These are phyloP conservation scores for Acrodontium crateriforme DNA, from an alignment of 2,329 filamentous ascomycete species.

Conservation along the genomic window DNA sequence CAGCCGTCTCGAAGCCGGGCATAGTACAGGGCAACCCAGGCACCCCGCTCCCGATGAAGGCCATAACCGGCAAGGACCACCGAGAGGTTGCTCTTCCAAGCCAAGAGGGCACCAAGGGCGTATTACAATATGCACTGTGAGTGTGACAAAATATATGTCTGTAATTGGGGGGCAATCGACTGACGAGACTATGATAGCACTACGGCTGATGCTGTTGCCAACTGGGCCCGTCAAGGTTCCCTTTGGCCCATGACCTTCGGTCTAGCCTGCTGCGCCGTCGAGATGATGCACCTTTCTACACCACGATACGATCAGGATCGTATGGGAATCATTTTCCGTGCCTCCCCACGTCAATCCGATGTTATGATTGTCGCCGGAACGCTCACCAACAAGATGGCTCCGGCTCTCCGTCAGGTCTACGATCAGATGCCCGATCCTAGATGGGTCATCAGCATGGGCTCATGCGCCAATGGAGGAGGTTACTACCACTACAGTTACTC, in stretches of 20 bases:
- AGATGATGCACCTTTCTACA: constrained; percentile 87
- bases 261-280: constrained; percentile 75
- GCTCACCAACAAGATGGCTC: constrained; percentile 92
- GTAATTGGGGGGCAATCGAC: too few relatives aligned
- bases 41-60: constrained; percentile 37
- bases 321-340: constrained; percentile 79
- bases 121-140: constrained; percentile 76
- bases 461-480: constrained; percentile 67
- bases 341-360: constrained; percentile 74
- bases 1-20: constrained; percentile 37
- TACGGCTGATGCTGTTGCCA: constrained; percentile 63
- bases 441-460: constrained; percentile 77
- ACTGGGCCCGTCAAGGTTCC: constrained; percentile 74
- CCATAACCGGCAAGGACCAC: constrained; percentile 37
- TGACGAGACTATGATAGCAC: constrained; percentile 38
- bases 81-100: constrained; percentile 61
- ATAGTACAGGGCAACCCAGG: constrained; percentile 41
- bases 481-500: constrained; percentile 77
- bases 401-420: constrained; percentile 74
- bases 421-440: constrained; percentile 86
- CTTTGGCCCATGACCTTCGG: constrained; percentile 84
- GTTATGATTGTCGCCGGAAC: constrained; percentile 91
- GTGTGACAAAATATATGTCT: too few relatives aligned
- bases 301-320: constrained; percentile 83
- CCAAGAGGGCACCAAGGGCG: constrained; percentile 66